phyloP scores from a whole-genome alignment of 2,329 filamentous ascomycete species.

The Drechslerella stenobrocha region DNA sequence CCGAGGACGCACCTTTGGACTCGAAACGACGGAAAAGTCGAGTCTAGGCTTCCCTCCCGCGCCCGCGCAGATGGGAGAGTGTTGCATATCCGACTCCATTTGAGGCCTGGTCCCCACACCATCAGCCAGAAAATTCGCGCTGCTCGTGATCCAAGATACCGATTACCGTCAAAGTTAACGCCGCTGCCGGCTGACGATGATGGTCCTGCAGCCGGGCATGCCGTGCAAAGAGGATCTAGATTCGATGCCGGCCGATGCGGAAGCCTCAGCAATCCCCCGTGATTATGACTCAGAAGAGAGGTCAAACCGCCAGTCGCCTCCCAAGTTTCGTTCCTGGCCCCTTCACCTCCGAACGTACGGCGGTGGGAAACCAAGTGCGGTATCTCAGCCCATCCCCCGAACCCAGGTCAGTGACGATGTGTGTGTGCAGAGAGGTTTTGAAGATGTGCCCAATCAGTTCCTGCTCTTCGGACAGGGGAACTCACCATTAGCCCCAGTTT shows the following conservation, averaged over 20 bases:
- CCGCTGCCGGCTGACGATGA: no score
- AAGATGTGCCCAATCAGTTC: constrained; percentile 37
- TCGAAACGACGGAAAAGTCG: constrained; percentile 15
- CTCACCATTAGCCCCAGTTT: constrained; percentile 43
- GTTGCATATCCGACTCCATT: constrained; percentile 48
- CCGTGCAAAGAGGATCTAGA: no score
- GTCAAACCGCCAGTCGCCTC: no score
- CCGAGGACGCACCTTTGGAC: constrained; percentile 24
- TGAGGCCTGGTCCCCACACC: constrained; percentile 35
- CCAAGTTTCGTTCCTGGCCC: neutral
- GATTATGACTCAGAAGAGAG: no score
- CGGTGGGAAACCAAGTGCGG: neutral
- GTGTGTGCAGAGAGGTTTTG: constrained; percentile 29
- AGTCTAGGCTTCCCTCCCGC: constrained; percentile 49
- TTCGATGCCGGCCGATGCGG: no score
- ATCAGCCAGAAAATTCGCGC: no score
- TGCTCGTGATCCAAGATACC: no score
- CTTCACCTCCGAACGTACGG: constrained; percentile 9
- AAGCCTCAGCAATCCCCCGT: no score
- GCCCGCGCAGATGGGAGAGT: constrained; percentile 46
- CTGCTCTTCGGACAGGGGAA: constrained; percentile 23
- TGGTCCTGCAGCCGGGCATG: no score
- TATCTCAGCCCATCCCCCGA: constrained; percentile 12
- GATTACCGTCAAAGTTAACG: no score
- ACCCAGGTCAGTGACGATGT: constrained; percentile 35